phyloP scores from a whole-genome alignment of 176 grass and related monocot species.

The Eremochloa ophiuroides region DNA sequence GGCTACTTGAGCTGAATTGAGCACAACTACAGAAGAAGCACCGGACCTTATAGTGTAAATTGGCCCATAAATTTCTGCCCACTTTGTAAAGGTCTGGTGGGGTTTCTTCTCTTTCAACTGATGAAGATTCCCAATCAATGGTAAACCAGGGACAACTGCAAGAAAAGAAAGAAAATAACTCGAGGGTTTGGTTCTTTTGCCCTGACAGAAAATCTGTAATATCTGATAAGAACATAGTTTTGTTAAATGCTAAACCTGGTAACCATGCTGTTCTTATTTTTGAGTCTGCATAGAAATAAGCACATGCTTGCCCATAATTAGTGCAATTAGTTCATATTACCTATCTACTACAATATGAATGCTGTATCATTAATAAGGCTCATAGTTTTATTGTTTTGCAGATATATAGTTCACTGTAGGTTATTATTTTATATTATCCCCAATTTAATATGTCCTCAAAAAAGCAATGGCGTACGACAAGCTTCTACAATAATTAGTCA shows the following conservation, averaged over 20 bases:
- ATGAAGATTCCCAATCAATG: constrained; percentile 76
- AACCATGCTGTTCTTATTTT: background rate
- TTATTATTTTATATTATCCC: no score
- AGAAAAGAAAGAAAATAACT: background rate
- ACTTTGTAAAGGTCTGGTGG: constrained; percentile 70
- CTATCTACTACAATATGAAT: no score
- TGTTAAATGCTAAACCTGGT: background rate
- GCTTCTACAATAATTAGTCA: no score
- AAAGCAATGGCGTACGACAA: no score
- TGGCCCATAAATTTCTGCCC: constrained; percentile 71
- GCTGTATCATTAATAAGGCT: no score
- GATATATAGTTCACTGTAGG: no score
- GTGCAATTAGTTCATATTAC: no score
- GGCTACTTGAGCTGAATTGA: constrained; percentile 74
- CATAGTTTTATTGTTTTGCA: no score
- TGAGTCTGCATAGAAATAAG: background rate
- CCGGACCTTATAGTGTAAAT: constrained; percentile 80
- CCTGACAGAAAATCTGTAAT: background rate
- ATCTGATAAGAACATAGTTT: background rate
- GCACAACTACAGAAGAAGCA: constrained; percentile 57
- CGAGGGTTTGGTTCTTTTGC: background rate
- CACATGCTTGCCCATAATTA: background rate
- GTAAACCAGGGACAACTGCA: constrained; percentile 80
- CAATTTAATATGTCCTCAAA: no score
- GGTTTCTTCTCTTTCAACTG: constrained; percentile 92